A percentile compares a stretch with the other conserved stretches of the same genome.
Evolutionary conservation across 2,329 filamentous ascomycete species (phyloP).

Genomic region (Alternaria incomplexa): DNA sequence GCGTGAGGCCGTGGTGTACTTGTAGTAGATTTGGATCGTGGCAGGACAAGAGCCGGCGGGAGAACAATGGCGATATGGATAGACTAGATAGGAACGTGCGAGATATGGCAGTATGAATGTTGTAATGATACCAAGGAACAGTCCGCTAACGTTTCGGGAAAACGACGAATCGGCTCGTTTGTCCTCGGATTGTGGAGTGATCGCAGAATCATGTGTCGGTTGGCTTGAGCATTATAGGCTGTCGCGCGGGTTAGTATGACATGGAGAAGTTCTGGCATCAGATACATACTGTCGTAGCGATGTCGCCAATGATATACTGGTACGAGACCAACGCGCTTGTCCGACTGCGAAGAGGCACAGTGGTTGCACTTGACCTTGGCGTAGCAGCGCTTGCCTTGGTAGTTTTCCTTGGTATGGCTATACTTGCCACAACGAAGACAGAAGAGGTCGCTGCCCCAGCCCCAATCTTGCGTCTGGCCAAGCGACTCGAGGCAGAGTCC

Average conservation of each 20-base stretch:
- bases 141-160: background rate
- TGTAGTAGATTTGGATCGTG: background rate
- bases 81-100: background rate
- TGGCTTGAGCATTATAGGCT: background rate
- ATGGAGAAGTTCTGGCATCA: background rate
- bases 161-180: background rate
- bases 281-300: background rate
- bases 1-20: too few species aligned
- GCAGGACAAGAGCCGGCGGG: background rate
- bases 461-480: background rate
- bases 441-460: slow-evolving; percentile 6
- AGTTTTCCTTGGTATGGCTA: background rate
- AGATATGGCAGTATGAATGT: background rate
- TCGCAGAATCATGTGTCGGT: background rate
- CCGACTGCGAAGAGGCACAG: background rate
- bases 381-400: background rate
- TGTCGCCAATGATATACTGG: background rate
- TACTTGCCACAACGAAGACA: slow-evolving; percentile 7
- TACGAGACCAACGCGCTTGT: background rate
- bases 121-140: background rate
- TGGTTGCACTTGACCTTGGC: background rate
- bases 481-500: background rate
- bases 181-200: background rate
- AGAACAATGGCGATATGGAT: background rate
- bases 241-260: background rate